Evolutionary conservation across 805 yeast species (phyloP), one percentile per base, ranked within the genome.

Genomic region (Cyberlindnera galapagoensis): DNA sequence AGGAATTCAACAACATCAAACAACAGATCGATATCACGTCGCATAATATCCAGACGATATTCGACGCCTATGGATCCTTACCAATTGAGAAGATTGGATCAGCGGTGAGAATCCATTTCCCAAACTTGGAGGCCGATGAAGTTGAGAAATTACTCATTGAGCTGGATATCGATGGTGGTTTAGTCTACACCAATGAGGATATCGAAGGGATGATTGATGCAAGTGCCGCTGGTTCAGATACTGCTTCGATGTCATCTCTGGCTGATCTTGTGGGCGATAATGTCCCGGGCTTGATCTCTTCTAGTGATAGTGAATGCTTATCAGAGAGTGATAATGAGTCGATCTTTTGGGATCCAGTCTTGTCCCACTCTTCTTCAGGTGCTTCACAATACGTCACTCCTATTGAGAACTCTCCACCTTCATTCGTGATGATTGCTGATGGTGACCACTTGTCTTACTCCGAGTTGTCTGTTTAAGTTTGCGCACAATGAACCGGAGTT

Each of bases 111-210:
- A 72, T 79, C 10, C 79, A 72, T 51, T 83, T 85, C 59, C 86
- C 90, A 21, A 82, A 80, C 51, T 67, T 80, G 38, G 85, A 80
- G 38, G 56, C 66, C 6, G 60, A 53, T 6, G 74, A 74, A 43
- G 71, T 82, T 44, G 80, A 77, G 44, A 39, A 42, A 14, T 55
- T 82, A 38, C 56, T 81, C 38, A 50, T 63, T 24, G 92, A 81
- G 26, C 63, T 72, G 38, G 80, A 73, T 16, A 71, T 82, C 6
- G 52, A 69, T 2, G 63, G 69, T 9, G 88, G 87, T 3, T 56
- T 66, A 16, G 74, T 80, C 13, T 54, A 57, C 41, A 60, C 66
- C n/a, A 57, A 47, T 25, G 46, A 42, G 8, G 47, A 40, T 1
- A 12, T 29, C 15, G 27, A 31, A 4, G 43, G 14, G 3, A 26